Conservation (phyloP, 2,329 filamentous ascomycete species). For the Macrophomina tecta region DNA sequence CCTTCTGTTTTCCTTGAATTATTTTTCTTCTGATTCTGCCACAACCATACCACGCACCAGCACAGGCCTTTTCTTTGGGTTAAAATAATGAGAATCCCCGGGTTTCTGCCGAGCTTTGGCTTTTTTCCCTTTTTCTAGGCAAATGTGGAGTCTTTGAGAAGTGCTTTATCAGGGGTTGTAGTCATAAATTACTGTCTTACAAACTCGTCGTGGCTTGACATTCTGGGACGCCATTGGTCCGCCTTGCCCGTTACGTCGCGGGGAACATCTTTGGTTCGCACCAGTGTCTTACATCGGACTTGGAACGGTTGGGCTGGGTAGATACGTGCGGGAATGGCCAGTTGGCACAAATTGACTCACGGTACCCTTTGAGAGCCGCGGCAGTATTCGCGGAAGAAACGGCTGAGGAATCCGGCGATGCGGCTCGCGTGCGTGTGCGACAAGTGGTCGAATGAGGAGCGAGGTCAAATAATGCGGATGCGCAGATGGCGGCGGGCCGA, state of each 20-base stretch:
- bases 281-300: no score
- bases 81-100: constrained; percentile 22
- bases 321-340: not conserved
- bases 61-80: constrained; percentile 24
- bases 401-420: not conserved
- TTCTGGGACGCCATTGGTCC: not conserved
- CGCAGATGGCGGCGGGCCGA: not conserved
- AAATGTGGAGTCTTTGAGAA: constrained; percentile 1
- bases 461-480: constrained; percentile 1
- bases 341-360: constrained; percentile 6
- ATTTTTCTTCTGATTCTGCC: constrained; percentile 10
- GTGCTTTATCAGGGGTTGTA: constrained; percentile 17
- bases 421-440: not conserved
- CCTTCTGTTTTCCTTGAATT: constrained; percentile 7
- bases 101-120: constrained; percentile 3
- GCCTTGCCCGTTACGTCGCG: not conserved
- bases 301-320: not conserved
- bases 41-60: constrained; percentile 23
- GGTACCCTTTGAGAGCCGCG: not conserved
- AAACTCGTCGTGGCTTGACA: not conserved
- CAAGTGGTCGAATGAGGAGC: not conserved
- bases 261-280: no score
- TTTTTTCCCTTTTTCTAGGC: not conserved
- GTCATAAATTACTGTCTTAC: constrained; percentile 20
- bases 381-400: not conserved